Percentiles rank a stretch among this genome's conserved stretches.
Evolutionary conservation across 495 filamentous ascomycete genomes (phyloP).

Genomic region (Parmelia sp.): DNA sequence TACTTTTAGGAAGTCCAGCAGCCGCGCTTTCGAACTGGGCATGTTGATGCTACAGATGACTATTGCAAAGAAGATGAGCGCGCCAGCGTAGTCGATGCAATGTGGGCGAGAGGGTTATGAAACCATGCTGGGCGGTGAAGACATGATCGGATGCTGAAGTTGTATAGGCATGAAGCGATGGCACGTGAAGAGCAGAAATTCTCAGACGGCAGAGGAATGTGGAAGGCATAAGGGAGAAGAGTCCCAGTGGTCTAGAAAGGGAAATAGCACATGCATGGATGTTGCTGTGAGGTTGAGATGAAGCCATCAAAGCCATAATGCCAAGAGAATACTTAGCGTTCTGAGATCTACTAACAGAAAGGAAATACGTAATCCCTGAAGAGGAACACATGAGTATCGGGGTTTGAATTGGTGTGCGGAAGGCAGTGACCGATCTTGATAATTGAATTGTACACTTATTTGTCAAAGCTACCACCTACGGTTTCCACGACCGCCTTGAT

Average conservation of each 20-base stretch:
- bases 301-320: background rate
- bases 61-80: too few relatives aligned
- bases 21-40: background rate
- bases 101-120: background rate
- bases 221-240: background rate
- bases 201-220: background rate
- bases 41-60: background rate
- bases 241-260: background rate
- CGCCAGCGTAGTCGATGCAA: background rate
- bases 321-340: slow-evolving; percentile 2
- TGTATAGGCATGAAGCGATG: background rate
- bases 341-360: background rate
- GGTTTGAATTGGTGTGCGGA: too few relatives aligned
- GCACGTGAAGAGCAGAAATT: background rate
- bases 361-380: too few relatives aligned
- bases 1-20: background rate
- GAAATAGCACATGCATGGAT: too few relatives aligned
- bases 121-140: background rate
- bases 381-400: too few relatives aligned
- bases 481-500: slow-evolving; percentile 35
- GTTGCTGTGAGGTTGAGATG: background rate
- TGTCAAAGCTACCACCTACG: slow-evolving; percentile 19
- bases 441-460: background rate
- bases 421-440: background rate
- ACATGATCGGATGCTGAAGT: background rate